Evolutionary conservation across 1,284 basidiomycete genomes (phyloP), one percentile per base, ranked within the genome.

Genomic region (Ustilago hordei): DNA sequence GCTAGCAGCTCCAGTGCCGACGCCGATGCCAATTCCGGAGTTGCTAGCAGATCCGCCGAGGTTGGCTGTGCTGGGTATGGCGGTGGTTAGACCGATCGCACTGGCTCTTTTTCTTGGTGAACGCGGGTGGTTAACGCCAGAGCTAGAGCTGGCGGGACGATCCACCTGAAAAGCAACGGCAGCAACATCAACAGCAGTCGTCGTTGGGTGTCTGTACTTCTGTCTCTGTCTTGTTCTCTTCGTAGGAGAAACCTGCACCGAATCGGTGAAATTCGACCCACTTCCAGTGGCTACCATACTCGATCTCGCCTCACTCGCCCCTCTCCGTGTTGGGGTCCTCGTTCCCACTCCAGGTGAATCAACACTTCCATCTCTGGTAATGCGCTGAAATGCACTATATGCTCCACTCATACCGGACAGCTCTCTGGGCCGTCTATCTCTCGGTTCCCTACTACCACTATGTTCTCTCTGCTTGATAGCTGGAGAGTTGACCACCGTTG

Each of bases 161-260:
- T 62, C 60, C 17, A 47, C 48, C 53, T 80, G 72, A 35, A 82
- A 78, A 1, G 83, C 82, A 1, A 78, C 72, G 5, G 62, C 70
- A 2, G 80, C 84, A 5, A 82, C 79, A 56, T 85, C 84, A 3
- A 82, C 57, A 17, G 82, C 83, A 12, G 83, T 85, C 4, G 81
- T 74, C 3, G 79, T 79, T 3, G 81, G 75, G 36, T 79, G 70
- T 3, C 81, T 70, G n/a, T 75, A 72, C 36, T 55, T 63, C 15
- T 39, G 23, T 8, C 60, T 61, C 56, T 66, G 65, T 39, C 64
- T 34, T 19, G 19, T 64, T 41, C 50, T 38, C 31, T 79, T 79
- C 8, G 64, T 74, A 23, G 75, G 78, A 15, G 78, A 79, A 7
- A 45, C 77, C 61, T 67, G 61, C 13, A 57, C 55, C 41, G 53